phyloP scores from a whole-genome alignment of 176 grass and related monocot species.

The Musa schizocarpa region DNA sequence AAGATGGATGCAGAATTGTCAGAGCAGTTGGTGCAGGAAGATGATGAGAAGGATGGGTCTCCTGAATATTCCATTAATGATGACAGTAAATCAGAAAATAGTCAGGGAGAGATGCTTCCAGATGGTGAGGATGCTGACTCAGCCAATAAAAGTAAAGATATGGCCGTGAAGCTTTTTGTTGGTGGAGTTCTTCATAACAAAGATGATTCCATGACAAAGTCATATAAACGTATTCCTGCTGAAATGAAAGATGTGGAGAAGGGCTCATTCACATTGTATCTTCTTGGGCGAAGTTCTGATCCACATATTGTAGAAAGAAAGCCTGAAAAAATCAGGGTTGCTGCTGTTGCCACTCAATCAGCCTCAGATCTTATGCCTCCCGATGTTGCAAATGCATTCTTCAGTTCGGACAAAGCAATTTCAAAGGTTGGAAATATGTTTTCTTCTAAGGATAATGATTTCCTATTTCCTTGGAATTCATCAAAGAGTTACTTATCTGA shows the following conservation, averaged over 20 bases:
- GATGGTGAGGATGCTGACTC: conserved; percentile 38
- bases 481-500: neutral
- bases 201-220: conserved; percentile 52
- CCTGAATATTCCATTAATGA: conserved; percentile 31
- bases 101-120: conserved; percentile 38
- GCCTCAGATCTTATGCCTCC: conserved; percentile 80
- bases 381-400: conserved; percentile 70
- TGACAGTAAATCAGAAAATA: conserved; percentile 22
- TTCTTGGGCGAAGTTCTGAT: conserved; percentile 53
- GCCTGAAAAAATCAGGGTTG: conserved; percentile 49
- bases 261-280: conserved; percentile 65
- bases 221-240: conserved; percentile 57
- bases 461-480: neutral
- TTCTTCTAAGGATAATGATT: neutral
- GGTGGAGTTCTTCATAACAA: conserved; percentile 89
- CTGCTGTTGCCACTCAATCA: conserved; percentile 59
- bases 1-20: conserved; percentile 36
- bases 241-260: conserved; percentile 73
- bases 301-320: conserved; percentile 43
- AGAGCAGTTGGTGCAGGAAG: conserved; percentile 48
- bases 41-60: conserved; percentile 41
- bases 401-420: conserved; percentile 58
- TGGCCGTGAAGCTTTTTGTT: conserved; percentile 60
- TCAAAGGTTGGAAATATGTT: conserved; percentile 41
- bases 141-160: conserved; percentile 43